A percentile compares a stretch with the other conserved stretches of the same genome.
Conservation (phyloP, 306 rosid genomes). For the Trifolium dubium region DNA sequence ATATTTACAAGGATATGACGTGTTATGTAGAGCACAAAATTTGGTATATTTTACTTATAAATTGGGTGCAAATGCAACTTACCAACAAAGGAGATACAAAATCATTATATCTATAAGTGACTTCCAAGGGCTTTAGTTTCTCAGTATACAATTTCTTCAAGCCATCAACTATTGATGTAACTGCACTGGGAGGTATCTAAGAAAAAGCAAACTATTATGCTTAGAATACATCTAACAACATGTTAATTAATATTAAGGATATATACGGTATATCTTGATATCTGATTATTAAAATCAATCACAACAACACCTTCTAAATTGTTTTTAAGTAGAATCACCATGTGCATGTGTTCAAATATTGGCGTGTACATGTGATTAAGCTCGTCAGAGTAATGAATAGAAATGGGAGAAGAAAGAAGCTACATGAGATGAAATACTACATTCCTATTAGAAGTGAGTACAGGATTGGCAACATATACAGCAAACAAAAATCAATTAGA, state of each 20-base stretch:
- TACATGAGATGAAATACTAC: background rate
- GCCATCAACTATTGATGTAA: constrained; percentile 89
- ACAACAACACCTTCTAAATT: background rate
- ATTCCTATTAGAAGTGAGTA: background rate
- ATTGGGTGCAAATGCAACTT: constrained; percentile 42
- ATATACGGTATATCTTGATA: constrained; percentile 10
- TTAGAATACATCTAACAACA: constrained; percentile 23
- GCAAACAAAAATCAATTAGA: background rate
- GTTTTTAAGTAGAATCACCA: background rate
- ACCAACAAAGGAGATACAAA: constrained; percentile 82
- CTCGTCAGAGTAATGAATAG: constrained; percentile 14
- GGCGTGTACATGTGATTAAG: constrained; percentile 4
- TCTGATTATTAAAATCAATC: constrained; percentile 14
- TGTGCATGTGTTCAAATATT: background rate
- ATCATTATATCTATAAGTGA: constrained; percentile 76
- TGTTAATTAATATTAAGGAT: constrained; percentile 15
- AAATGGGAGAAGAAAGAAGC: background rate
- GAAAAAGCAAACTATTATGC: constrained; percentile 28
- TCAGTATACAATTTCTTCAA: constrained; percentile 78
- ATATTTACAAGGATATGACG: constrained; percentile 8
- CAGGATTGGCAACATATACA: background rate
- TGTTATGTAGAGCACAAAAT: constrained; percentile 17
- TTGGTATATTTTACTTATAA: constrained; percentile 10
- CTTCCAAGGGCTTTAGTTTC: constrained; percentile 88
- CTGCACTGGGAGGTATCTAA: constrained; percentile 69